Percentiles rank a stretch among this genome's conserved stretches.
These are phyloP conservation scores for Alliaria petiolata DNA, from an alignment of 345 rosid species.

Conservation along the genomic window DNA sequence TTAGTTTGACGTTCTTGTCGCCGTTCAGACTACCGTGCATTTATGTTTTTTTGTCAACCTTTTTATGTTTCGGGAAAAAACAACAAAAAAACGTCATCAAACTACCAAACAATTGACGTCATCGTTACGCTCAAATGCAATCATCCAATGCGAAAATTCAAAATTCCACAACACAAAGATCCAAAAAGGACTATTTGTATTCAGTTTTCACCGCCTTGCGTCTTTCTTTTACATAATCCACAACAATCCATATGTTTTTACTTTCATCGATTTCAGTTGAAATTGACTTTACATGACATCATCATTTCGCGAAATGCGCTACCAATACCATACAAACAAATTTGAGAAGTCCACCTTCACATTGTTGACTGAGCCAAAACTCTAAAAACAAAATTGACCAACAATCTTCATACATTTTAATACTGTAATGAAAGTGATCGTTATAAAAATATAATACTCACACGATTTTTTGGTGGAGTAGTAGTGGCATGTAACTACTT, in stretches of 20 bases:
- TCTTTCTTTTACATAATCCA: not conserved
- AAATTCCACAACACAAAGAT: not conserved
- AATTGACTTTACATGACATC: not conserved
- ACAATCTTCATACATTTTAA: not conserved
- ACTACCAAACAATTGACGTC: not conserved
- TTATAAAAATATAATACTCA: not conserved
- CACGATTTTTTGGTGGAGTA: not conserved
- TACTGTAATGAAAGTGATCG: not conserved
- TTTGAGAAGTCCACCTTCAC: slow-evolving; percentile 3
- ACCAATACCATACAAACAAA: not conserved
- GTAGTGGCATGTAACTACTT: not conserved
- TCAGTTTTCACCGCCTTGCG: not conserved
- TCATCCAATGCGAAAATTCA: not conserved
- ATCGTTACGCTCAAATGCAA: not conserved
- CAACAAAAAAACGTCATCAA: slow-evolving; percentile 18
- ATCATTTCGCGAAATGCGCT: not conserved
- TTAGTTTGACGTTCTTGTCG: not conserved
- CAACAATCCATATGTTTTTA: not conserved
- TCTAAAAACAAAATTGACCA: not conserved
- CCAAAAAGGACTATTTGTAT: not conserved
- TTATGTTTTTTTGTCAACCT: not conserved
- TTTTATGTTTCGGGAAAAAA: not conserved
- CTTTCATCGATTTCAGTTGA: not conserved
- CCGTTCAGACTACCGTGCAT: slow-evolving; percentile 6
- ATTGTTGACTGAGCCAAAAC: not conserved